These are phyloP conservation scores for Protomyces pachydermus DNA, from an alignment of 1,139 yeast species.

Conservation along the genomic window DNA sequence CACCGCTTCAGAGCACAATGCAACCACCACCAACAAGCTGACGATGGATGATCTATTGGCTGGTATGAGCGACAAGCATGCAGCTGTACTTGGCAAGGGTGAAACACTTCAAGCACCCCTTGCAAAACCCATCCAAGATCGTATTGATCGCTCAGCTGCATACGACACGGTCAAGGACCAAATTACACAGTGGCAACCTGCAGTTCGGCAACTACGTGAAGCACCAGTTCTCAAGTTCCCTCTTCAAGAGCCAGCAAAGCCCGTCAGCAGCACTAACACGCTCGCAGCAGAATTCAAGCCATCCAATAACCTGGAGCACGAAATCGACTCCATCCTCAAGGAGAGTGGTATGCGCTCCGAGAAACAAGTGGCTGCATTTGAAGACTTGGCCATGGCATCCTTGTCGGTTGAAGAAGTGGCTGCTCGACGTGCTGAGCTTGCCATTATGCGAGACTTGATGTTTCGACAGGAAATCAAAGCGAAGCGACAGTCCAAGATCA, in stretches of 20 bases:
- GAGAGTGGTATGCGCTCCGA: constrained; percentile 69
- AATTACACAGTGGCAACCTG: constrained; percentile 81
- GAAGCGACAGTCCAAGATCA: constrained; percentile 84
- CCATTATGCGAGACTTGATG: constrained; percentile 92
- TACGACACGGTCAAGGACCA: constrained; percentile 83
- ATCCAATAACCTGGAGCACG: constrained; percentile 61
- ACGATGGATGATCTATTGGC: constrained; percentile 72
- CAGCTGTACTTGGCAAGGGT: constrained; percentile 37
- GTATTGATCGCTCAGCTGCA: constrained; percentile 85
- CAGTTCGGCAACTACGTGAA: constrained; percentile 68
- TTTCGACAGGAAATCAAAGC: constrained; percentile 91
- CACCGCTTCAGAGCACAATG: constrained; percentile 28
- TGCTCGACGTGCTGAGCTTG: constrained; percentile 72
- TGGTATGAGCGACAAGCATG: constrained; percentile 50
- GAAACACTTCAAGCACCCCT: constrained; percentile 70
- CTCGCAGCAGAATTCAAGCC: constrained; percentile 51
- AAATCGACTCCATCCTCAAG: constrained; percentile 56
- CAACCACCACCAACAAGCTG: constrained; percentile 43
- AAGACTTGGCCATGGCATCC: constrained; percentile 72
- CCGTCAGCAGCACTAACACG: constrained; percentile 44
- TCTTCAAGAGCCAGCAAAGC: constrained; percentile 41
- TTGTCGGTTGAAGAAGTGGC: constrained; percentile 73
- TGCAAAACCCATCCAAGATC: constrained; percentile 77
- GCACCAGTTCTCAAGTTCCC: constrained; percentile 84
- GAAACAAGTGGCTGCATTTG: constrained; percentile 71